A percentile compares a stretch with the other conserved stretches of the same genome.
Evolutionary conservation across 129 eudicot genomes (phyloP).

Genomic region (Rutidosis leptorrhynchoides): DNA sequence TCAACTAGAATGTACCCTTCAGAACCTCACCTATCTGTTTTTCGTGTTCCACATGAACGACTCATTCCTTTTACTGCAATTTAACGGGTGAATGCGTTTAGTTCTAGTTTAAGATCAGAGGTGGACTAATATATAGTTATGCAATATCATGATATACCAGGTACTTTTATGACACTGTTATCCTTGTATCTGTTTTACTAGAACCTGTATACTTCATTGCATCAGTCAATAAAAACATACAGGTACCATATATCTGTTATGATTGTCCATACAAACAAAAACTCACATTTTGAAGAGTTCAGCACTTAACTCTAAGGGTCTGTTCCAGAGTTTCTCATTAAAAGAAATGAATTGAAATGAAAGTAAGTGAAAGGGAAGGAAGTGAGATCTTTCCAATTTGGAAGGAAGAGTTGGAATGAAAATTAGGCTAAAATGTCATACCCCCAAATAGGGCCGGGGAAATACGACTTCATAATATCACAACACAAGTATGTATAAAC

Average conservation of each 20-base stretch:
- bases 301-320: too few relatives aligned
- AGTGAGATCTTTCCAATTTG: too few relatives aligned
- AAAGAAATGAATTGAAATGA: too few relatives aligned
- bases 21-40: slow-evolving; percentile 22
- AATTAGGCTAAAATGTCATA: too few relatives aligned
- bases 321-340: too few relatives aligned
- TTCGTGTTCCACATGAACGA: slow-evolving; percentile 38
- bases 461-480: too few relatives aligned
- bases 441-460: too few relatives aligned
- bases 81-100: slow-evolving; percentile 60
- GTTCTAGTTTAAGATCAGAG: slow-evolving; percentile 48
- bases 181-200: background rate
- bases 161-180: slow-evolving; percentile 11
- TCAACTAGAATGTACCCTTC: background rate
- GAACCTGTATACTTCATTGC: background rate
- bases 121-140: slow-evolving; percentile 19
- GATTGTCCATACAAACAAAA: background rate
- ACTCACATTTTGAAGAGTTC: background rate
- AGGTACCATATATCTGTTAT: background rate
- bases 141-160: slow-evolving; percentile 2
- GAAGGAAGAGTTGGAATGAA: too few relatives aligned
- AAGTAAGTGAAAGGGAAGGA: too few relatives aligned
- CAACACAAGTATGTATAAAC: too few relatives aligned
- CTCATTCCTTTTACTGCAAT: slow-evolving; percentile 58
- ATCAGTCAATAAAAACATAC: too few relatives aligned